A percentile compares a stretch with the other conserved stretches of the same genome.
phyloP scores from a whole-genome alignment of 345 rosid genomes.

The Linum trigynum region DNA sequence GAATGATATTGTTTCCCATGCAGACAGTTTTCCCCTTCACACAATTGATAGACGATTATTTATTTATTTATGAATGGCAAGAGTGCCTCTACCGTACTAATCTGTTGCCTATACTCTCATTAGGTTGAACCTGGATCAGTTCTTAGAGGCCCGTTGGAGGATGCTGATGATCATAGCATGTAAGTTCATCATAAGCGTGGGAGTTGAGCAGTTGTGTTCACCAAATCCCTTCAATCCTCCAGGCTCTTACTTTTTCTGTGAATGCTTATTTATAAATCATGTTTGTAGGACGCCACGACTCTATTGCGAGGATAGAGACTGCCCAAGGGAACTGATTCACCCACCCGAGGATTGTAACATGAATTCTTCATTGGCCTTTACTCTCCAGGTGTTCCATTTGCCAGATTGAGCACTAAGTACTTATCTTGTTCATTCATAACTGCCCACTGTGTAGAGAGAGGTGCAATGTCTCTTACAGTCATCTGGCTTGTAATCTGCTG shows the following conservation, averaged over 20 bases:
- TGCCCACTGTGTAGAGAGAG: conserved; percentile 7
- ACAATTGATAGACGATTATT: not conserved
- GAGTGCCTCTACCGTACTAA: conserved; percentile 2
- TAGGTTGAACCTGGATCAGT: conserved; percentile 81
- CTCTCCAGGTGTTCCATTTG: conserved; percentile 64
- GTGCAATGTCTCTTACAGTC: conserved; percentile 11
- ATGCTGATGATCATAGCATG: conserved; percentile 59
- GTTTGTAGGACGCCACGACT: conserved; percentile 55
- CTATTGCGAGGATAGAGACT: conserved; percentile 62
- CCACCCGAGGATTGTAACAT: conserved; percentile 95
- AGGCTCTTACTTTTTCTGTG: not conserved
- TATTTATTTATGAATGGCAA: not conserved
- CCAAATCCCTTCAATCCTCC: not conserved
- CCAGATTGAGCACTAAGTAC: conserved; percentile 22
- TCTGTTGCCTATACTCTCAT: conserved; percentile 8
- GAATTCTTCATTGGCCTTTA: conserved; percentile 81
- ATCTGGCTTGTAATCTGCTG: conserved; percentile 14
- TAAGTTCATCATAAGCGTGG: conserved; percentile 31
- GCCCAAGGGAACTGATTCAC: conserved; percentile 74
- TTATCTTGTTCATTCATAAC: conserved; percentile 18
- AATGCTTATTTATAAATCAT: conserved; percentile 15
- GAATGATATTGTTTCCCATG: no score
- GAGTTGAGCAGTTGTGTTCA: not conserved
- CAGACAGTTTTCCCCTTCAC: not conserved
- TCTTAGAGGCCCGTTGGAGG: conserved; percentile 69